Conservation (phyloP, 441 rosid species). For the Flueggea neowawraea region DNA sequence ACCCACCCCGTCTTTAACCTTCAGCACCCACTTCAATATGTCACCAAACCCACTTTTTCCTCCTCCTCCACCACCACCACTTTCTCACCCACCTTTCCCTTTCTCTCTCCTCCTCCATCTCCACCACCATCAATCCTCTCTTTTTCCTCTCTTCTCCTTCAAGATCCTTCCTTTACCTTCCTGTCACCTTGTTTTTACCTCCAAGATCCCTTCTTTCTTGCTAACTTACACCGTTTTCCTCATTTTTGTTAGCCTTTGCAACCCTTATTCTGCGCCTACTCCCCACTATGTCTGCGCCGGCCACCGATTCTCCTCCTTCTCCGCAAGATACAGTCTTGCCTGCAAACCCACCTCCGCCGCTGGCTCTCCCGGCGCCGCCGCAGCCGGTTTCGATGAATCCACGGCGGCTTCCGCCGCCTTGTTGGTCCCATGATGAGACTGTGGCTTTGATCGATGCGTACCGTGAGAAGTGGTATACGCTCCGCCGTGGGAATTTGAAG, state of each 20-base stretch:
- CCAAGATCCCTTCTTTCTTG: no score
- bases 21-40: constrained; percentile 6
- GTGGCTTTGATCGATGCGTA: constrained; percentile 77
- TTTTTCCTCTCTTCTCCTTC: constrained; percentile 15
- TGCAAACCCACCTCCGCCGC: constrained; percentile 17
- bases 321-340: no score
- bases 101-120: constrained; percentile 23
- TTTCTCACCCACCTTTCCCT: not conserved
- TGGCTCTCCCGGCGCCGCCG: constrained; percentile 24
- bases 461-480: constrained; percentile 83
- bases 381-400: constrained; percentile 40
- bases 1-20: no score
- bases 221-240: no score
- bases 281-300: no score
- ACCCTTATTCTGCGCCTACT: no score
- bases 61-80: no score
- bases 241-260: no score
- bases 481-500: constrained; percentile 88
- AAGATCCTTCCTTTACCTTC: not conserved
- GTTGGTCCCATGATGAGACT: constrained; percentile 94
- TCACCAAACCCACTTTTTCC: no score
- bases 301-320: no score
- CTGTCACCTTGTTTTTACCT: not conserved
- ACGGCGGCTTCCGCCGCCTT: constrained; percentile 91
- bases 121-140: constrained; percentile 7